These are phyloP conservation scores for Ogataea minuta DNA, from an alignment of 805 yeast genomes.

Conservation along the genomic window DNA sequence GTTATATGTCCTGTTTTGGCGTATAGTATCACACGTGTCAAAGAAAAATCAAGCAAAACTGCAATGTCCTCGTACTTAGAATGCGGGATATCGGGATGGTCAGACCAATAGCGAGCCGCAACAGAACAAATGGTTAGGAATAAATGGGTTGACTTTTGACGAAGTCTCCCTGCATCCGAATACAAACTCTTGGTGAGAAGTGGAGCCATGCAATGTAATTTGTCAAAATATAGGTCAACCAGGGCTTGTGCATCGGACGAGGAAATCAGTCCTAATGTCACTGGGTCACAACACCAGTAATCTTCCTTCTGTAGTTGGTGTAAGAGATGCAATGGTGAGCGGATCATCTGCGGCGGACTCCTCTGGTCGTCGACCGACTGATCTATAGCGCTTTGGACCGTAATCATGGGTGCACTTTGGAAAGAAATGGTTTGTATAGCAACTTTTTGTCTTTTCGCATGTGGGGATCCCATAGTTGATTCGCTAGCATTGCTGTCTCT, in stretches of 20 bases:
- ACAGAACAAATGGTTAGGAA: constrained; percentile 16
- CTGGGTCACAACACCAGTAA: constrained; percentile 18
- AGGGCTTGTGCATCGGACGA: constrained; percentile 15
- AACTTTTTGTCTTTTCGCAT: constrained; percentile 8
- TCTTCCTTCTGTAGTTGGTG: constrained; percentile 6
- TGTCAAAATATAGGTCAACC: constrained; percentile 15
- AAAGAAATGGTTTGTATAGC: constrained; percentile 15
- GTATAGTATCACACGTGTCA: constrained; percentile 11
- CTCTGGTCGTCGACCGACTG: constrained; percentile 4
- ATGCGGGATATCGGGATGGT: background rate
- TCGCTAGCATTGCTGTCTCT: background rate
- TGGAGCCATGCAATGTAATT: constrained; percentile 19
- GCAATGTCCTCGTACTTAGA: constrained; percentile 15
- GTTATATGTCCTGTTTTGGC: constrained; percentile 14
- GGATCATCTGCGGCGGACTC: background rate
- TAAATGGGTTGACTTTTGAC: constrained; percentile 12
- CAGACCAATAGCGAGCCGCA: constrained; percentile 13
- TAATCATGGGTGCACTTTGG: constrained; percentile 16
- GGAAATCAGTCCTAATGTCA: constrained; percentile 9
- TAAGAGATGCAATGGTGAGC: constrained; percentile 12
- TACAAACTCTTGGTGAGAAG: constrained; percentile 15
- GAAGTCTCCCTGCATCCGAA: constrained; percentile 13
- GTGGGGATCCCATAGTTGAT: background rate
- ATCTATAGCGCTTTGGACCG: constrained; percentile 16
- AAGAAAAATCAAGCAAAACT: constrained; percentile 12